A percentile compares a stretch with the other conserved stretches of the same genome.
phyloP scores from a whole-genome alignment of 805 yeast species.

The Yamadazyma sp. region DNA sequence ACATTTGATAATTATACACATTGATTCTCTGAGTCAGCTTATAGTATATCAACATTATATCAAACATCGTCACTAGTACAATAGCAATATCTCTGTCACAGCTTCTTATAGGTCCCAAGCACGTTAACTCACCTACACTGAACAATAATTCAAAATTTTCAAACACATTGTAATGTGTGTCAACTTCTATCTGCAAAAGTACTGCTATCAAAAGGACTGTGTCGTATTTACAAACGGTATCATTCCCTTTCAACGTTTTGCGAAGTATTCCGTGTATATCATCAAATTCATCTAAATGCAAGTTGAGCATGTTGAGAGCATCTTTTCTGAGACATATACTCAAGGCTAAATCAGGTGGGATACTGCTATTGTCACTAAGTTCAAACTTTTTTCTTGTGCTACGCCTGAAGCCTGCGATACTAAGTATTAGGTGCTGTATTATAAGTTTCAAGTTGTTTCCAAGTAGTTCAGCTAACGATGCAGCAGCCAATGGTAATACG shows the following conservation, averaged over 20 bases:
- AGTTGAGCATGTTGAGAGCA: slow-evolving; percentile 35
- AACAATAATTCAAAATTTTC: slow-evolving; percentile 43
- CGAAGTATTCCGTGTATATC: slow-evolving; percentile 17
- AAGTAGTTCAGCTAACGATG: slow-evolving; percentile 12
- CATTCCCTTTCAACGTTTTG: slow-evolving; percentile 5
- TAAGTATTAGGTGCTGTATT: slow-evolving; percentile 24
- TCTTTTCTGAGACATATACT: slow-evolving; percentile 38
- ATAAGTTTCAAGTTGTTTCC: neutral
- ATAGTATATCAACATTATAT: slow-evolving; percentile 28
- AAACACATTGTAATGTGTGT: slow-evolving; percentile 36
- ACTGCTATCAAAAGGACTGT: slow-evolving; percentile 34
- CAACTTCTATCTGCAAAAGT: slow-evolving; percentile 39
- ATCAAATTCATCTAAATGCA: slow-evolving; percentile 43
- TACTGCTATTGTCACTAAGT: slow-evolving; percentile 16
- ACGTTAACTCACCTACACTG: slow-evolving; percentile 39
- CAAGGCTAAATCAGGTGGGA: slow-evolving; percentile 25
- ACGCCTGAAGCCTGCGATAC: slow-evolving; percentile 19
- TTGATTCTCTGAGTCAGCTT: slow-evolving; percentile 52
- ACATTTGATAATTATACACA: slow-evolving; percentile 44
- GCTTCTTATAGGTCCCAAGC: slow-evolving; percentile 2
- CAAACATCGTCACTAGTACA: slow-evolving; percentile 10
- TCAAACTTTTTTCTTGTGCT: slow-evolving; percentile 11
- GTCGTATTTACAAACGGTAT: slow-evolving; percentile 25
- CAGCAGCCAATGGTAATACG: slow-evolving; percentile 1
- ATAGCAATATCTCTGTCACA: slow-evolving; percentile 2